These are phyloP conservation scores for Nymphaea thermarum DNA, from an alignment of 164 flowering plant genomes.

Conservation along the genomic window DNA sequence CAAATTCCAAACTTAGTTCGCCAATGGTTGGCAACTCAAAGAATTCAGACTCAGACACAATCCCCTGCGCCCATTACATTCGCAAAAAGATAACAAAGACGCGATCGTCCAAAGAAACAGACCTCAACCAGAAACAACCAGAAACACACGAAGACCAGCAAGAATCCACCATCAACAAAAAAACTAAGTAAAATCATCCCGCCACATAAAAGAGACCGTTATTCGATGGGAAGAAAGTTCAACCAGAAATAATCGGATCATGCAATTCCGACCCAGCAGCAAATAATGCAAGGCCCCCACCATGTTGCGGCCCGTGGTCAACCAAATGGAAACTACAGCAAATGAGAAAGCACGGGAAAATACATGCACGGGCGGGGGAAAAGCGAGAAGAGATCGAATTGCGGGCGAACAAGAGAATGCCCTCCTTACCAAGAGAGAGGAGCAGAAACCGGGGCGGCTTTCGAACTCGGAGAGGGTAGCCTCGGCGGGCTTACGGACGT, in stretches of 20 bases:
- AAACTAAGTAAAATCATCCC: too few relatives aligned
- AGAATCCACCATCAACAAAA: too few relatives aligned
- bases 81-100: background rate
- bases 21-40: background rate
- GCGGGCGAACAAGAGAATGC: background rate
- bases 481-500: conserved; percentile 69
- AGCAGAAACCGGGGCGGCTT: conserved; percentile 81
- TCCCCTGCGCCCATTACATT: background rate
- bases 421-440: conserved; percentile 64
- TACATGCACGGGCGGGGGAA: background rate
- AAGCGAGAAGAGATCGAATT: background rate
- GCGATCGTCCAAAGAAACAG: background rate
- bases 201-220: too few relatives aligned
- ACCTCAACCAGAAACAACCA: background rate
- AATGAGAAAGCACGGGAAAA: background rate
- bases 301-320: background rate
- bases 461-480: conserved; percentile 71
- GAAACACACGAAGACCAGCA: background rate
- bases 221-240: background rate
- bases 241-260: background rate
- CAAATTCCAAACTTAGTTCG: background rate
- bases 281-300: background rate
- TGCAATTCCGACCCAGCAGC: background rate
- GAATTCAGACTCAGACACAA: background rate
- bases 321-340: background rate